A percentile compares a stretch with the other conserved stretches of the same genome.
These are phyloP conservation scores for Metschnikowia lunata DNA, from an alignment of 805 yeast genomes.

Conservation along the genomic window DNA sequence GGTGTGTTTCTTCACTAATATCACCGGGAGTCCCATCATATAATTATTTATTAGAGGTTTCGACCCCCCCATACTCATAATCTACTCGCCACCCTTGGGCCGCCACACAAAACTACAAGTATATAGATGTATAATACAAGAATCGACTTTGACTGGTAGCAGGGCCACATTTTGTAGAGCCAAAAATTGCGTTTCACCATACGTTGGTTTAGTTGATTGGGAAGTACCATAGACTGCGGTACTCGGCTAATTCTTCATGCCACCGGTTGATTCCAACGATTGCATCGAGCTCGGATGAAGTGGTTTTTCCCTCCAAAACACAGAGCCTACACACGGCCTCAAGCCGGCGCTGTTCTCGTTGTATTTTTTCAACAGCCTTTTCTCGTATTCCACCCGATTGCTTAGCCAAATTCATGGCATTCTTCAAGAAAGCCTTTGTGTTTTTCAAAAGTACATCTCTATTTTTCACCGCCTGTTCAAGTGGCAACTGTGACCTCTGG, in stretches of 20 bases:
- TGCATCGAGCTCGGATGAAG: slow-evolving; percentile 5
- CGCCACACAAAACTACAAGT: too few relatives aligned
- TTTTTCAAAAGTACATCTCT: slow-evolving; percentile 33
- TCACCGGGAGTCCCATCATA: slow-evolving; percentile 30
- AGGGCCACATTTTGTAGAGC: too few relatives aligned
- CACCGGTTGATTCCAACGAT: slow-evolving; percentile 29
- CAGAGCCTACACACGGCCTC: slow-evolving; percentile 47
- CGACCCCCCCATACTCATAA: neutral
- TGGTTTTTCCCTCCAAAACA: slow-evolving; percentile 32
- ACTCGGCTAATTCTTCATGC: slow-evolving; percentile 24
- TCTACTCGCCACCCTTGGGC: too few relatives aligned
- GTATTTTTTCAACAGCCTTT: slow-evolving; percentile 38
- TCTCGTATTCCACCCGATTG: slow-evolving; percentile 51
- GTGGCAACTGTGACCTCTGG: slow-evolving; percentile 38
- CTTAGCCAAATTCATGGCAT: slow-evolving; percentile 42
- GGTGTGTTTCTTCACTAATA: slow-evolving; percentile 19
- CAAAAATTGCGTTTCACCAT: too few relatives aligned
- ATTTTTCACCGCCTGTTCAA: slow-evolving; percentile 28
- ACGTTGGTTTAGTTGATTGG: neutral
- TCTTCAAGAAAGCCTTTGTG: slow-evolving; percentile 40
- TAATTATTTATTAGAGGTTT: neutral
- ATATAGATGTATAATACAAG: too few relatives aligned
- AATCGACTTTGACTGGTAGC: too few relatives aligned
- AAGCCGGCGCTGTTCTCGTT: slow-evolving; percentile 37
- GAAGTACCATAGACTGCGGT: slow-evolving; percentile 24